Conservation (phyloP, 352 stramenopile species). For the Globisporangium cederbergense region DNA sequence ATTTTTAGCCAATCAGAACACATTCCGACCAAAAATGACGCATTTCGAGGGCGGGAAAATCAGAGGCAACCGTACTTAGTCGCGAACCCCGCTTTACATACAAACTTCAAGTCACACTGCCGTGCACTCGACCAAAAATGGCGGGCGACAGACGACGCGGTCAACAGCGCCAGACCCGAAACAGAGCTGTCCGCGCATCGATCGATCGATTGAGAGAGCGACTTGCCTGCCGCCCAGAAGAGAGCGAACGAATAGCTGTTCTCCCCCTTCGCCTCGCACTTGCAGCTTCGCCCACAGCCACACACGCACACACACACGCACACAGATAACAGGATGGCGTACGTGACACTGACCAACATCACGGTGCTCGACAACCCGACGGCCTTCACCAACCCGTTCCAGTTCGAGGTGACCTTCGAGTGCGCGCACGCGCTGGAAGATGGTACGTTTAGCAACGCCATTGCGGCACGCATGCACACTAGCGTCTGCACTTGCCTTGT, state of each 20-base stretch:
- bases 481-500: neutral
- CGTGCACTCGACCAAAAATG: neutral
- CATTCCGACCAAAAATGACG: too few species aligned
- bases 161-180: neutral
- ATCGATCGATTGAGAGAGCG: neutral
- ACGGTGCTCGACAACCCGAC: constrained; percentile 98
- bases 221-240: neutral
- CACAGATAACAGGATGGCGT: constrained; percentile 49
- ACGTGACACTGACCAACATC: constrained; percentile 91
- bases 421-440: constrained; percentile 95
- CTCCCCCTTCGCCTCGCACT: neutral
- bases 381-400: constrained; percentile 97
- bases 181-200: constrained; percentile 1
- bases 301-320: neutral
- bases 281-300: neutral
- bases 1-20: too few species aligned
- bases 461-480: neutral
- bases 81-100: neutral
- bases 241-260: neutral
- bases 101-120: constrained; percentile 10
- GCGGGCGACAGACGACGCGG: neutral
- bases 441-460: constrained; percentile 37
- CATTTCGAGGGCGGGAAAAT: constrained; percentile 1
- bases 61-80: constrained; percentile 4
- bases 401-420: constrained; percentile 99